Conservation (phyloP, 2,329 filamentous ascomycete species). For the Endoconidiophora laricicola region DNA sequence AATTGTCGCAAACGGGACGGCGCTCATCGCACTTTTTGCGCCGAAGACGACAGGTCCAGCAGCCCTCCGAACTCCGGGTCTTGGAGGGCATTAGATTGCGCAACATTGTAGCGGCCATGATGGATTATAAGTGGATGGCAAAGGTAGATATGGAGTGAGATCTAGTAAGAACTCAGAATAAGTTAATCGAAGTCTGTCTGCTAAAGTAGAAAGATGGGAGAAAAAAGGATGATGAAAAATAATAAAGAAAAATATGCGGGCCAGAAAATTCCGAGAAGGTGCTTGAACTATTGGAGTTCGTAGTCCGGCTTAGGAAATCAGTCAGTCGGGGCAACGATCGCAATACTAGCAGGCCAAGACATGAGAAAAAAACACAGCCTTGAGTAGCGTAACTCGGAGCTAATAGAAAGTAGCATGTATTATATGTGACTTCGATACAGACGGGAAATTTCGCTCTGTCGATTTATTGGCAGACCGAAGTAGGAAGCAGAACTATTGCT, state of each 20-base stretch:
- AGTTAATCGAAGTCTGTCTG: not conserved
- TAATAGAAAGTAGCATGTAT: too few relatives aligned
- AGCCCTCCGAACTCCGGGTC: slow-evolving; percentile 22
- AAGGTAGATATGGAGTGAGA: not conserved
- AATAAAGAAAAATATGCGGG: not conserved
- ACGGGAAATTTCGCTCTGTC: too few relatives aligned
- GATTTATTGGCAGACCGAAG: too few relatives aligned
- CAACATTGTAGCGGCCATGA: slow-evolving; percentile 7
- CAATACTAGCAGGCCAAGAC: not conserved
- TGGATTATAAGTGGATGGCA: not conserved
- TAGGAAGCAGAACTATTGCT: too few relatives aligned
- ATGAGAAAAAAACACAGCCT: not conserved
- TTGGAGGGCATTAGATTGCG: slow-evolving; percentile 12
- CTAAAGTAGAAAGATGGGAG: not conserved
- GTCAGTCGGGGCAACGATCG: not conserved
- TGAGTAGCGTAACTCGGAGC: too few relatives aligned
- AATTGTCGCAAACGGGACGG: slow-evolving; percentile 34
- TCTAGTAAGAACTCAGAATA: not conserved
- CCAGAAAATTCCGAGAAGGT: not conserved
- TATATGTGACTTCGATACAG: too few relatives aligned
- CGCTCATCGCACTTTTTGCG: slow-evolving; percentile 45
- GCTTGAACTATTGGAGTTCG: not conserved
- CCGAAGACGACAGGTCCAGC: slow-evolving; percentile 44
- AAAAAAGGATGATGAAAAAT: not conserved
- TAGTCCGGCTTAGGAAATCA: not conserved